phyloP scores from a whole-genome alignment of 2,329 filamentous ascomycete genomes.

The Clarireedia monteithiana region DNA sequence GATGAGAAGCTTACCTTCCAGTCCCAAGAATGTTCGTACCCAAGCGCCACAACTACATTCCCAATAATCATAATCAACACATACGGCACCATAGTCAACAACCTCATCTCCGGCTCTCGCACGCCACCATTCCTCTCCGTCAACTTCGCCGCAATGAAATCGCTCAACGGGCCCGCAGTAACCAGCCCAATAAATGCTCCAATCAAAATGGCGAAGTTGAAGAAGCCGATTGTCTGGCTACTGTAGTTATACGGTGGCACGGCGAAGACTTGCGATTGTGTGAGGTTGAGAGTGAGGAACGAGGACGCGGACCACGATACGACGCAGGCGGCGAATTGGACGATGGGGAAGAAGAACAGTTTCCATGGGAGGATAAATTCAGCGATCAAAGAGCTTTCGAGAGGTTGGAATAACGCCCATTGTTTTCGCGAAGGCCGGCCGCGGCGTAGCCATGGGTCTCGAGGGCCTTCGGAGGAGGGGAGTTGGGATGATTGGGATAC shows the following conservation, averaged over 20 bases:
- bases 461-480: slow-evolving; percentile 22
- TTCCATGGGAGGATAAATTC: slow-evolving; percentile 57
- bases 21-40: slow-evolving; percentile 44
- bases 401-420: slow-evolving; percentile 45
- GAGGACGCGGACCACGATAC: slow-evolving; percentile 51
- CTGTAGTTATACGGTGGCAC: slow-evolving; percentile 23
- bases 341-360: slow-evolving; percentile 53
- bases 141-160: slow-evolving; percentile 27
- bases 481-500: not conserved
- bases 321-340: slow-evolving; percentile 53
- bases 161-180: slow-evolving; percentile 42
- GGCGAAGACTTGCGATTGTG: slow-evolving; percentile 35
- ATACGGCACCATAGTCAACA: slow-evolving; percentile 29
- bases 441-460: slow-evolving; percentile 47
- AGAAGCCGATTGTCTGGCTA: slow-evolving; percentile 39
- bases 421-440: slow-evolving; percentile 47
- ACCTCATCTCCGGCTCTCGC: slow-evolving; percentile 33
- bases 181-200: slow-evolving; percentile 37
- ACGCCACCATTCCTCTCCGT: slow-evolving; percentile 27
- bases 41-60: slow-evolving; percentile 47
- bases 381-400: slow-evolving; percentile 38
- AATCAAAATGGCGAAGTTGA: slow-evolving; percentile 43
- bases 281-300: slow-evolving; percentile 53
- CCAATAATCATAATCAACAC: slow-evolving; percentile 38
- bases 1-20: slow-evolving; percentile 36